A percentile compares a stretch with the other conserved stretches of the same genome.
phyloP scores from a whole-genome alignment of 352 stramenopile genomes.

The Elongisporangium undulatum region DNA sequence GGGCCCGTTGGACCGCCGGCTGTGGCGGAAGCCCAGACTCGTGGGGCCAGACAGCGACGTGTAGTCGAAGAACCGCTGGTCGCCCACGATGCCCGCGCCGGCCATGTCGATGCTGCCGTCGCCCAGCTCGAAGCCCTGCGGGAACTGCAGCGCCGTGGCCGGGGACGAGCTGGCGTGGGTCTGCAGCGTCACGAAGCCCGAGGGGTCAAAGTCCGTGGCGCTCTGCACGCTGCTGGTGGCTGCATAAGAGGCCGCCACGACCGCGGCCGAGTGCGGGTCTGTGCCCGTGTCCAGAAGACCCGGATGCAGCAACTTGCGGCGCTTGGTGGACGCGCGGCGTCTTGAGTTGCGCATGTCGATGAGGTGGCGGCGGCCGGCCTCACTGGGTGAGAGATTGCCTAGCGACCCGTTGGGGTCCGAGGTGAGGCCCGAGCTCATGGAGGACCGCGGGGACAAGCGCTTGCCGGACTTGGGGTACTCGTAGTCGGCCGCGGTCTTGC shows the following conservation, averaged over 20 bases:
- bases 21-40: slow-evolving; percentile 5
- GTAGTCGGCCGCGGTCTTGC: slow-evolving; percentile 73
- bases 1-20: slow-evolving; percentile 11
- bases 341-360: slow-evolving; percentile 56
- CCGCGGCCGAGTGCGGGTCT: slow-evolving; percentile 12
- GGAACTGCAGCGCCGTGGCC: slow-evolving; percentile 42
- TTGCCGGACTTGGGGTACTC: slow-evolving; percentile 28
- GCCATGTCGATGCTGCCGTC: slow-evolving; percentile 45
- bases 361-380: slow-evolving; percentile 41
- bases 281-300: slow-evolving; percentile 19
- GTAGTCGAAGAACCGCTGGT: slow-evolving; percentile 58
- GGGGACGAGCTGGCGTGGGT: slow-evolving; percentile 12
- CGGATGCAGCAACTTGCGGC: slow-evolving; percentile 33
- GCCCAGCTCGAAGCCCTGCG: slow-evolving; percentile 43
- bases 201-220: slow-evolving; percentile 56
- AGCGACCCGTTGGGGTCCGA: slow-evolving; percentile 21
- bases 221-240: background rate
- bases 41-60: slow-evolving; percentile 16
- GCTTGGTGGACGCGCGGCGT: slow-evolving; percentile 34
- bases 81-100: slow-evolving; percentile 12
- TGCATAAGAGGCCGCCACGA: slow-evolving; percentile 1
- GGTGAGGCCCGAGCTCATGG: slow-evolving; percentile 2
- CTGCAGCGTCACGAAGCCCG: slow-evolving; percentile 49
- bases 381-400: slow-evolving; percentile 39
- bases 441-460: slow-evolving; percentile 8